Evolutionary conservation across 257 asterid genomes (phyloP).

Genomic region (Przewalskia tangutica): DNA sequence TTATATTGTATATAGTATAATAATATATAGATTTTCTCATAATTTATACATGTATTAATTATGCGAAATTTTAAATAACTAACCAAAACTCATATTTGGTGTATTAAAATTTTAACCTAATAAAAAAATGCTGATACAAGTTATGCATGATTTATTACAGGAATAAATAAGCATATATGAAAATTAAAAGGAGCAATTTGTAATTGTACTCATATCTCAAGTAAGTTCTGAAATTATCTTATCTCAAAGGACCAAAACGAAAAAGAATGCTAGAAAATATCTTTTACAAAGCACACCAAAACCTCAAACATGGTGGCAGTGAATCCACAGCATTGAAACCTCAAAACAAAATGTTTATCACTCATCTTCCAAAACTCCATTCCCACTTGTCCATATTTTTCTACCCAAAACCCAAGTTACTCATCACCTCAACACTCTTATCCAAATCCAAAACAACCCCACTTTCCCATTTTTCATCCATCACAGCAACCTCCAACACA

Average conservation of each 20-base stretch:
- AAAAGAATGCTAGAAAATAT: background rate
- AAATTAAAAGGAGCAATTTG: background rate
- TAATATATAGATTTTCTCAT: no score
- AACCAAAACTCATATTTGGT: no score
- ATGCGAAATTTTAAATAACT: no score
- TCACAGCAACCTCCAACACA: constrained; percentile 25
- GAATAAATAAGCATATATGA: background rate
- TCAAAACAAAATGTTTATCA: constrained; percentile 17
- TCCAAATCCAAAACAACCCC: constrained; percentile 12
- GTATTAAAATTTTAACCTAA: no score
- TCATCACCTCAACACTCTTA: constrained; percentile 8
- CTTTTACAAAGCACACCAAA: background rate
- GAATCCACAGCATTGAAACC: background rate
- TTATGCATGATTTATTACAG: no score
- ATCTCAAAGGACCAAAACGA: background rate
- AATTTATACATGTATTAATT: no score
- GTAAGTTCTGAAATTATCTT: background rate
- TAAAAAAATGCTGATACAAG: no score
- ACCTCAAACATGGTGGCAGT: background rate
- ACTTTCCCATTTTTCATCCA: constrained; percentile 3
- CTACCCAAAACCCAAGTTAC: constrained; percentile 8
- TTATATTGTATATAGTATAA: no score
- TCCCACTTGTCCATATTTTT: background rate
- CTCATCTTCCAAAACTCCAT: constrained; percentile 20
- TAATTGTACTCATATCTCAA: background rate